Conservation (phyloP, 2,329 filamentous ascomycete species). For the Fusarium torreyae region DNA sequence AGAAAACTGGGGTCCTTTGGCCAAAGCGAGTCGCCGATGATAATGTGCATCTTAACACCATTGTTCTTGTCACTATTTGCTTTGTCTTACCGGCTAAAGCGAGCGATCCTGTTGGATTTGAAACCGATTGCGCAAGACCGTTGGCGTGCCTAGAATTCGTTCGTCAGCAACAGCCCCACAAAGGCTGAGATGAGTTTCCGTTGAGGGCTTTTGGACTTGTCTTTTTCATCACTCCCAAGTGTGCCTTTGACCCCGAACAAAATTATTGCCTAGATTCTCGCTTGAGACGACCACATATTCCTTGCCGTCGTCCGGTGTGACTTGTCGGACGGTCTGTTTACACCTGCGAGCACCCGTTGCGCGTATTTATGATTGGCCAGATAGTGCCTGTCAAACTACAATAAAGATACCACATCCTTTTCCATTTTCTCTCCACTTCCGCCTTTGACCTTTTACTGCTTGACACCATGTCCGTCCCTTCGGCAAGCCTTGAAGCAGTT, state of each 20-base stretch:
- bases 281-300: not conserved
- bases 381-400: slow-evolving; percentile 16
- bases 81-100: slow-evolving; percentile 17
- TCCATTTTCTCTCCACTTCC: not conserved
- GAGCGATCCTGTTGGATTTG: slow-evolving; percentile 20
- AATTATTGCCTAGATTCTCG: not conserved
- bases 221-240: slow-evolving; percentile 19
- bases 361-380: slow-evolving; percentile 35
- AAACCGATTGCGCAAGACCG: slow-evolving; percentile 21
- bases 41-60: slow-evolving; percentile 14
- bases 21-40: slow-evolving; percentile 65
- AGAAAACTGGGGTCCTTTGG: slow-evolving; percentile 94
- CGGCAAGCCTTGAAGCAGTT: not conserved
- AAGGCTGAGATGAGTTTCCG: slow-evolving; percentile 27
- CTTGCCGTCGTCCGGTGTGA: not conserved
- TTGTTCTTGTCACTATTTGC: not conserved
- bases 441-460: not conserved
- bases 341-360: not conserved
- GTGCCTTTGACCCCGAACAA: not conserved
- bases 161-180: slow-evolving; percentile 44
- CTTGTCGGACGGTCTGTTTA: slow-evolving; percentile 2
- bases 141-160: slow-evolving; percentile 23
- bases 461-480: slow-evolving; percentile 26
- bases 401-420: slow-evolving; percentile 33
- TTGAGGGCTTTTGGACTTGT: slow-evolving; percentile 28